Conservation (phyloP, 352 stramenopile species). For the Phytophthora boehmeriae region DNA sequence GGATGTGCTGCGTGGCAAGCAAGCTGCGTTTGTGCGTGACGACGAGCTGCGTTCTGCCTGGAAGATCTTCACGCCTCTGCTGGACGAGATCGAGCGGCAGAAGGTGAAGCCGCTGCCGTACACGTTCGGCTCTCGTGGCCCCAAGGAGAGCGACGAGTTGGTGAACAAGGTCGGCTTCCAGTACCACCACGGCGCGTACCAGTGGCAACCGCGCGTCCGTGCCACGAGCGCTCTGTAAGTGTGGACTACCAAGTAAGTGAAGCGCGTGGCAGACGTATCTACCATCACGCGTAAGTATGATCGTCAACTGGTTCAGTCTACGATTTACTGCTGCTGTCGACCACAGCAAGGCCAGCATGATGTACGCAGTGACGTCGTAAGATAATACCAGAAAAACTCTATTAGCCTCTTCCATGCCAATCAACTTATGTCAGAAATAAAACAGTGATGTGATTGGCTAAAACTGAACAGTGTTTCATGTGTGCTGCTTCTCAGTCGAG, state of each 20-base stretch:
- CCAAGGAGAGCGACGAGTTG: constrained; percentile 89
- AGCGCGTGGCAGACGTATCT: constrained; percentile 7
- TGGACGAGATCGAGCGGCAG: constrained; percentile 95
- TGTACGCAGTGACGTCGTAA: constrained; percentile 7
- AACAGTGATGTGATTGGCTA: too few species aligned
- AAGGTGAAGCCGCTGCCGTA: constrained; percentile 94
- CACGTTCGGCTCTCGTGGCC: constrained; percentile 92
- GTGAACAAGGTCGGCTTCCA: constrained; percentile 70
- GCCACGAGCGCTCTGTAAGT: constrained; percentile 56
- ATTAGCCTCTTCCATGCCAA: too few species aligned
- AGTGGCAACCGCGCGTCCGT: constrained; percentile 61
- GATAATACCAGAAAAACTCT: neutral
- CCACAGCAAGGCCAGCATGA: neutral
- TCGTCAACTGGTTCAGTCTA: constrained; percentile 24
- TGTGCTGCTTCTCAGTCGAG: too few species aligned
- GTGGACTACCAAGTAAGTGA: constrained; percentile 8
- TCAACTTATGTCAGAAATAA: too few species aligned
- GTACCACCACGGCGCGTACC: constrained; percentile 79
- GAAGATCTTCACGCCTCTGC: constrained; percentile 98
- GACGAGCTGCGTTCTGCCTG: constrained; percentile 97
- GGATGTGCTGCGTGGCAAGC: constrained; percentile 96
- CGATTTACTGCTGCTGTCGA: neutral
- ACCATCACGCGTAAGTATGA: constrained; percentile 29
- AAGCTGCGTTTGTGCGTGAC: constrained; percentile 96
- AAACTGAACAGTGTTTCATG: too few species aligned